Evolutionary conservation across 1,139 yeast genomes (phyloP).

Genomic region (Pichia norvegensis): DNA sequence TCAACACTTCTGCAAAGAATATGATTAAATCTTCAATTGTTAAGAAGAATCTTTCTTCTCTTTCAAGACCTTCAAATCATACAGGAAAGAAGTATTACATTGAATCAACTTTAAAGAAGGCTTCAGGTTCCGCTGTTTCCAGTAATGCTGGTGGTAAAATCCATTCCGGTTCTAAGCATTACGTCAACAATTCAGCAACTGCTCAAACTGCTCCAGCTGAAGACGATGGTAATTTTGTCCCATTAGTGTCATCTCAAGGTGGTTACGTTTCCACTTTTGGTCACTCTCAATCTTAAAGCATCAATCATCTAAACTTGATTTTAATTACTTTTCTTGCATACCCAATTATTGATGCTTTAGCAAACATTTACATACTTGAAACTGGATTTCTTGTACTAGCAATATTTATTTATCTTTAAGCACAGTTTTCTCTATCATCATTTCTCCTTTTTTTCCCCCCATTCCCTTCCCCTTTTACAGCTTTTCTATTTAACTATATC

Average conservation of each 20-base stretch:
- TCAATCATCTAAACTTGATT: no score
- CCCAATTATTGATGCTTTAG: neutral
- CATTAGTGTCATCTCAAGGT: conserved; percentile 22
- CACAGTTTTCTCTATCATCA: no score
- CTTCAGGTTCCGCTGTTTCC: conserved; percentile 16
- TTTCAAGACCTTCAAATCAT: conserved; percentile 18
- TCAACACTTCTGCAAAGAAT: conserved; percentile 25
- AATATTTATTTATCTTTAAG: no score
- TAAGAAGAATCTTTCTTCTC: conserved; percentile 20
- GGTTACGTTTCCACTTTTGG: conserved; percentile 24
- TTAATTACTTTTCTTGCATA: neutral
- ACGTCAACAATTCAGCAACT: conserved; percentile 22
- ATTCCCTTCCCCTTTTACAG: neutral
- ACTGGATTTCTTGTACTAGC: neutral
- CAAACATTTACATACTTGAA: neutral
- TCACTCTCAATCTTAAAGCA: conserved; percentile 18
- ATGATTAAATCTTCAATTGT: conserved; percentile 13
- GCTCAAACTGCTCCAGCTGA: conserved; percentile 9
- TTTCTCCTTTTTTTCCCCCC: neutral
- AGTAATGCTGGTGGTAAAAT: conserved; percentile 26
- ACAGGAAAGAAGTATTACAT: conserved; percentile 20
- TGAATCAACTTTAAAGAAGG: conserved; percentile 13
- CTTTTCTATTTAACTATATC: neutral
- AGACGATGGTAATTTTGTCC: conserved; percentile 23
- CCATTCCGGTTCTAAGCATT: conserved; percentile 24